Conservation (phyloP, 495 filamentous ascomycete species). For the Hyphodiscus hymeniophilus region DNA sequence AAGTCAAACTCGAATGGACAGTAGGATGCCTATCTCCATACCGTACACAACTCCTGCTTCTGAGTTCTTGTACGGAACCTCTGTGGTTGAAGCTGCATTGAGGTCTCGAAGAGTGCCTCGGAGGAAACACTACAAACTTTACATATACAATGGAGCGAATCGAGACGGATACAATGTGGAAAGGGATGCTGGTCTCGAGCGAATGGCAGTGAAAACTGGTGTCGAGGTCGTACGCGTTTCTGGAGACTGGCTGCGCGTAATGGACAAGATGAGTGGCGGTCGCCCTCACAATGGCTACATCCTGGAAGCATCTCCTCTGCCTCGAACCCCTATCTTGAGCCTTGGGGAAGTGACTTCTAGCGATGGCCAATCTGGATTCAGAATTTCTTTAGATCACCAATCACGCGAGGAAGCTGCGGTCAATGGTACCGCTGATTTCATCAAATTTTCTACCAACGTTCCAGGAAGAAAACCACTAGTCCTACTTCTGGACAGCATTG, state of each 20-base stretch:
- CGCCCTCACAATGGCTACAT: conserved; percentile 88
- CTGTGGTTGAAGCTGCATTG: conserved; percentile 75
- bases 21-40: conserved; percentile 44
- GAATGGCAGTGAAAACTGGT: conserved; percentile 47
- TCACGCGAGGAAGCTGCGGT: conserved; percentile 61
- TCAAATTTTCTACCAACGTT: conserved; percentile 28
- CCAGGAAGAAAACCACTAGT: conserved; percentile 61
- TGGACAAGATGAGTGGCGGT: conserved; percentile 77
- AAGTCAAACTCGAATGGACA: not conserved
- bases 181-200: conserved; percentile 39
- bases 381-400: conserved; percentile 56
- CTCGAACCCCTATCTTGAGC: conserved; percentile 57
- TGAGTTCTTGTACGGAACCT: conserved; percentile 82
- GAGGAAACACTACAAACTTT: conserved; percentile 76
- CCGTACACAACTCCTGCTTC: conserved; percentile 80
- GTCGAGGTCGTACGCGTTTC: conserved; percentile 46
- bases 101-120: conserved; percentile 37
- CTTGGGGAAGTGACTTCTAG: conserved; percentile 40
- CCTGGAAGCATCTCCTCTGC: conserved; percentile 79
- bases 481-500: conserved; percentile 73
- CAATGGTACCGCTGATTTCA: conserved; percentile 48
- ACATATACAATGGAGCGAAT: conserved; percentile 56
- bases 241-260: conserved; percentile 47
- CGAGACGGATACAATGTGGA: conserved; percentile 20
- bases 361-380: conserved; percentile 36